A percentile compares a stretch with the other conserved stretches of the same genome.
These are phyloP conservation scores for Penicillium sp. DNA, from an alignment of 2,329 filamentous ascomycete species.

Conservation along the genomic window DNA sequence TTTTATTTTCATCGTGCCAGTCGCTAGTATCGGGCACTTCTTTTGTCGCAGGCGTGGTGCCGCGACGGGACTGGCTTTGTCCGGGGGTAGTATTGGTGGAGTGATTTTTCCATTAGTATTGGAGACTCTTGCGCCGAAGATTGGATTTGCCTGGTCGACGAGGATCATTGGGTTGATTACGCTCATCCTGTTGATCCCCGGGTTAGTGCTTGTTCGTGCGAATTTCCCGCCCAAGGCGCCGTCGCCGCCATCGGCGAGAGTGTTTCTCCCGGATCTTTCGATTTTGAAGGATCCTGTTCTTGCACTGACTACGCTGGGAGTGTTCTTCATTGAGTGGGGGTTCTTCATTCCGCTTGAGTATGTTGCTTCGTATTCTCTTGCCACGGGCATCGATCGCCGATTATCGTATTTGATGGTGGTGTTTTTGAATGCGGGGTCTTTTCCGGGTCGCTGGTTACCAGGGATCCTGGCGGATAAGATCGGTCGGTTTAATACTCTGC, in stretches of 20 bases:
- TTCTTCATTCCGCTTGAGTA: slow-evolving; percentile 44
- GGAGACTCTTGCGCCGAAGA: slow-evolving; percentile 13
- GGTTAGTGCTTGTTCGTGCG: slow-evolving; percentile 16
- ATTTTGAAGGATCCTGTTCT: slow-evolving; percentile 20
- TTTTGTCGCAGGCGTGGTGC: slow-evolving; percentile 20
- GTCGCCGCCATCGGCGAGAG: slow-evolving; percentile 17
- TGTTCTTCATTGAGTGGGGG: slow-evolving; percentile 42
- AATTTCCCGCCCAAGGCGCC: slow-evolving; percentile 12
- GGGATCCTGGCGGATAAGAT: slow-evolving; percentile 37
- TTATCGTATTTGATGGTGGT: slow-evolving; percentile 37
- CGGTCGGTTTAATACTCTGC: slow-evolving; percentile 39
- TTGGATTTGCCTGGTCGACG: slow-evolving; percentile 25
- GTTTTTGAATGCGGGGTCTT: slow-evolving; percentile 36
- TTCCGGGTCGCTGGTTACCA: slow-evolving; percentile 38
- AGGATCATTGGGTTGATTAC: slow-evolving; percentile 21
- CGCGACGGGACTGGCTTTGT: slow-evolving; percentile 20
- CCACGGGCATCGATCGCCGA: slow-evolving; percentile 26
- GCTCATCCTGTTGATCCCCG: slow-evolving; percentile 16
- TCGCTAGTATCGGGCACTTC: slow-evolving; percentile 21
- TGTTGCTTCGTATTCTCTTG: slow-evolving; percentile 36
- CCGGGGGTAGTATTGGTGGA: slow-evolving; percentile 21
- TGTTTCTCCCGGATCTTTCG: slow-evolving; percentile 19
- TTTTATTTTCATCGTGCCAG: slow-evolving; percentile 24
- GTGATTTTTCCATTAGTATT: slow-evolving; percentile 26
- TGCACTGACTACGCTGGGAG: slow-evolving; percentile 30